These are phyloP conservation scores for Colletotrichum higginsianum DNA, from an alignment of 2,329 filamentous ascomycete species.

Conservation along the genomic window DNA sequence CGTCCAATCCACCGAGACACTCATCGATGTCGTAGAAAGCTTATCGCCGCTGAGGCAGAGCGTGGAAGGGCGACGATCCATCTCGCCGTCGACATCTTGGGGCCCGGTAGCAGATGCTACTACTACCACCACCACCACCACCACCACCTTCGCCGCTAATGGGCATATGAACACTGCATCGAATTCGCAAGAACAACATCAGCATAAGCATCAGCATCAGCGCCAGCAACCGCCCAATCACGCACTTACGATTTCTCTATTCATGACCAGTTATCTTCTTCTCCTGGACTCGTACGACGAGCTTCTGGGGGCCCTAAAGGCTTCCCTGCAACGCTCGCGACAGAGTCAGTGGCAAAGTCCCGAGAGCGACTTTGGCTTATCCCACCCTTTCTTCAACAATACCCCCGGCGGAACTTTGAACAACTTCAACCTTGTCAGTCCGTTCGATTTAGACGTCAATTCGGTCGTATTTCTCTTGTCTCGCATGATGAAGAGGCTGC, in stretches of 20 bases:
- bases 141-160: too few species aligned
- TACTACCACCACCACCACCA: neutral
- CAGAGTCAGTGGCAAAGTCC: slow-evolving; percentile 36
- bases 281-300: slow-evolving; percentile 35
- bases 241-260: slow-evolving; percentile 30
- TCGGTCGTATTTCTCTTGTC: slow-evolving; percentile 35
- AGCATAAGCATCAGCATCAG: neutral
- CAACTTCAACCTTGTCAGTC: slow-evolving; percentile 27
- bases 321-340: slow-evolving; percentile 29
- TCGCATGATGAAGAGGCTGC: slow-evolving; percentile 34
- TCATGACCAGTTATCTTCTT: slow-evolving; percentile 33
- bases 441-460: slow-evolving; percentile 34
- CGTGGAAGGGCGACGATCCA: slow-evolving; percentile 23
- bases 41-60: slow-evolving; percentile 19
- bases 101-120: slow-evolving; percentile 17
- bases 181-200: neutral
- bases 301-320: slow-evolving; percentile 18
- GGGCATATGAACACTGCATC: neutral
- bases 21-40: slow-evolving; percentile 33
- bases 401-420: slow-evolving; percentile 2
- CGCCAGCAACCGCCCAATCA: slow-evolving; percentile 13
- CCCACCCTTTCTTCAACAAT: slow-evolving; percentile 26
- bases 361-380: slow-evolving; percentile 20
- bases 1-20: slow-evolving; percentile 34
- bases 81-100: slow-evolving; percentile 24